phyloP scores from a whole-genome alignment of 192 early-diverging fungal species.

The Endogone sp. region DNA sequence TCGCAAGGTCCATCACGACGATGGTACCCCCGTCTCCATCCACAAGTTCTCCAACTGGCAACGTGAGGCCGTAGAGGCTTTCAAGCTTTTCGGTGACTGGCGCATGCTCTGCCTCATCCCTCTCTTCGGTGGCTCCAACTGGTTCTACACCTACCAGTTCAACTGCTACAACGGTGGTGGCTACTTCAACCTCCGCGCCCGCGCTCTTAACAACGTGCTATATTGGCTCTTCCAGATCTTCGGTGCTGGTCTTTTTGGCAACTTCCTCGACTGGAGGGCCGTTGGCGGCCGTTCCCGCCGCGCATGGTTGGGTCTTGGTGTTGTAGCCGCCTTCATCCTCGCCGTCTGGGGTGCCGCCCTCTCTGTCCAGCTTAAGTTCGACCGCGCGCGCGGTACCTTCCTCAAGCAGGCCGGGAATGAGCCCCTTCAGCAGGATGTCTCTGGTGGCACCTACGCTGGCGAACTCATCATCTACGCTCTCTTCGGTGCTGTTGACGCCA shows the following conservation, averaged over 20 bases:
- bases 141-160: conserved; percentile 80
- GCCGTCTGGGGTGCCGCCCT: conserved; percentile 67
- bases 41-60: conserved; percentile 67
- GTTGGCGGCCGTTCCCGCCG: conserved; percentile 55
- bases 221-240: conserved; percentile 79
- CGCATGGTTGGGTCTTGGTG: conserved; percentile 52
- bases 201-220: conserved; percentile 67
- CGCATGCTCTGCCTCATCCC: conserved; percentile 67
- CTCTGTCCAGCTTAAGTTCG: conserved; percentile 53
- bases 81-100: conserved; percentile 58
- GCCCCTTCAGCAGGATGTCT: conserved; percentile 18
- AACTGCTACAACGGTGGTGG: conserved; percentile 51
- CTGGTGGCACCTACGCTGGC: conserved; percentile 41
- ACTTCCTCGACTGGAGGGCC: conserved; percentile 57
- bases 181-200: conserved; percentile 66
- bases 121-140: conserved; percentile 70
- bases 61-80: conserved; percentile 45
- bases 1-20: conserved; percentile 54
- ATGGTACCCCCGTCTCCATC: conserved; percentile 65
- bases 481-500: conserved; percentile 77
- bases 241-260: conserved; percentile 59
- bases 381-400: conserved; percentile 15
- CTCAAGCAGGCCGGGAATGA: not conserved
- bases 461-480: conserved; percentile 67
- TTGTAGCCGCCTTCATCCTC: conserved; percentile 45